Evolutionary conservation across 257 asterid genomes (phyloP).

Genomic region (Mentha longifolia): DNA sequence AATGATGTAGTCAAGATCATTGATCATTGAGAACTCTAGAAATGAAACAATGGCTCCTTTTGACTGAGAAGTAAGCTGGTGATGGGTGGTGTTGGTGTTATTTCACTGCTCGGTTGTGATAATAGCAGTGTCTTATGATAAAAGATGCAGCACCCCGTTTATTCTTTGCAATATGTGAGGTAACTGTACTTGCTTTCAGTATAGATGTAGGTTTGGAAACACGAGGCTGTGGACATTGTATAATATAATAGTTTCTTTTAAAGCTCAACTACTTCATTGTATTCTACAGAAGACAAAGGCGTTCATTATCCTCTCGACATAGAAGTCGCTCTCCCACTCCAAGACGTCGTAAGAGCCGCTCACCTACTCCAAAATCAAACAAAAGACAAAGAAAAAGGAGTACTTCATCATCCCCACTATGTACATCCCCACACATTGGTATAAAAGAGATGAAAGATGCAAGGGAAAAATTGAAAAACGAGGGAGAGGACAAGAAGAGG

Average conservation of each 20-base stretch:
- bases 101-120: constrained; percentile 83
- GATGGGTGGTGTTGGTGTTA: constrained; percentile 91
- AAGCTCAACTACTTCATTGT: constrained; percentile 55
- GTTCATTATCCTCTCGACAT: constrained; percentile 69
- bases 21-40: constrained; percentile 48
- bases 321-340: constrained; percentile 77
- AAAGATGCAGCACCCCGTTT: constrained; percentile 92
- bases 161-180: constrained; percentile 94
- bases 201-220: constrained; percentile 51
- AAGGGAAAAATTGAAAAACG: constrained; percentile 67
- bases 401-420: constrained; percentile 50
- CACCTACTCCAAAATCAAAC: constrained; percentile 65
- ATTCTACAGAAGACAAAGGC: constrained; percentile 82
- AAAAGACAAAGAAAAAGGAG: constrained; percentile 71
- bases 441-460: constrained; percentile 71
- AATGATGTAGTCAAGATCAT: constrained; percentile 43
- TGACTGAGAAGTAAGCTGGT: constrained; percentile 85
- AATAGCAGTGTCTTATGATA: constrained; percentile 87
- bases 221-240: constrained; percentile 39
- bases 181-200: constrained; percentile 73
- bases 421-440: constrained; percentile 62
- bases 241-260: constrained; percentile 36
- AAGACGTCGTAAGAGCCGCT: constrained; percentile 76
- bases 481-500: constrained; percentile 92
- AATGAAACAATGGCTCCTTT: constrained; percentile 69